A percentile compares a stretch with the other conserved stretches of the same genome.
Evolutionary conservation across 2,329 filamentous ascomycete species (phyloP).

Genomic region (Penicillium sp.): DNA sequence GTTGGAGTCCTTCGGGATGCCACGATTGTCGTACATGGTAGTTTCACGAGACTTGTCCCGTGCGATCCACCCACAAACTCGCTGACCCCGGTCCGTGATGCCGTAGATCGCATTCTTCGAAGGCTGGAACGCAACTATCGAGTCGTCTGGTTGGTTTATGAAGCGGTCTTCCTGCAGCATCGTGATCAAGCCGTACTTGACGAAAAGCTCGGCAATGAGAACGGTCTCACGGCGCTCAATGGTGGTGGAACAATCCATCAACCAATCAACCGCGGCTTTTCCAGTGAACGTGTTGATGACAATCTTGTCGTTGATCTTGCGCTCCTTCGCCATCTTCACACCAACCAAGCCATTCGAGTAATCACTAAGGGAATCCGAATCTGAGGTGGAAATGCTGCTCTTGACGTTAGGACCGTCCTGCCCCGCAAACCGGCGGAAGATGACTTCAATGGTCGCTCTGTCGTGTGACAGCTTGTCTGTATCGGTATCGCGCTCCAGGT

Average conservation of each 20-base stretch:
- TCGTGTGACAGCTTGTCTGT: conserved; percentile 87
- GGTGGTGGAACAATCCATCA: conserved; percentile 94
- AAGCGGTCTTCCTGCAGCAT: conserved; percentile 62
- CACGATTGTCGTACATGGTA: conserved; percentile 33
- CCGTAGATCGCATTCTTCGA: conserved; percentile 82
- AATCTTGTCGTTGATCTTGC: conserved; percentile 64
- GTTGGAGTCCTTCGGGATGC: conserved; percentile 69
- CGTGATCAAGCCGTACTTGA: conserved; percentile 75
- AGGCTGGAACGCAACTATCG: conserved; percentile 65
- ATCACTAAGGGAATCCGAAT: conserved; percentile 86
- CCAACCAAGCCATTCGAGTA: conserved; percentile 84
- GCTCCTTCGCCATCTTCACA: conserved; percentile 83
- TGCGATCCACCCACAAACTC: conserved; percentile 56
- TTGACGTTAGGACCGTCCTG: conserved; percentile 76
- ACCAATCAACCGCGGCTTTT: conserved; percentile 80
- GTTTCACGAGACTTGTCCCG: conserved; percentile 40
- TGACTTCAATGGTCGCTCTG: conserved; percentile 79
- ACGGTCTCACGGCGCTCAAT: conserved; percentile 80
- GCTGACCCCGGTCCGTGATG: conserved; percentile 71
- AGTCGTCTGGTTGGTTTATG: too few relatives aligned
- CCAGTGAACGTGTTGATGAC: conserved; percentile 84
- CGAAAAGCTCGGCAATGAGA: conserved; percentile 73
- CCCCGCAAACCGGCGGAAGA: conserved; percentile 85
- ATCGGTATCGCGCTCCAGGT: conserved; percentile 71
- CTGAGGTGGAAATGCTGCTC: conserved; percentile 58